Conservation (phyloP, 179 eudicot species). For the Vitellaria paradoxa region DNA sequence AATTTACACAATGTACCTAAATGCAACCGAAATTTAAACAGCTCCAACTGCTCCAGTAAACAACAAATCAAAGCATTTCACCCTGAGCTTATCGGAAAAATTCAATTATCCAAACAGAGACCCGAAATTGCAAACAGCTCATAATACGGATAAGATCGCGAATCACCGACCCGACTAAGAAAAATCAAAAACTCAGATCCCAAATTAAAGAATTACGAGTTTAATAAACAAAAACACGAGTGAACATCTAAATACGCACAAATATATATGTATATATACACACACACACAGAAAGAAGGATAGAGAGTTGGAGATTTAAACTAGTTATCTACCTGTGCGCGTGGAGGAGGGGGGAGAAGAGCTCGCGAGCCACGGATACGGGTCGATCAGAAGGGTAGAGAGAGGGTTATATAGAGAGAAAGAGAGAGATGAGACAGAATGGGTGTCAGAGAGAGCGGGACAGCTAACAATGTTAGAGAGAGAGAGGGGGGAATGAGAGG, state of each 20-base stretch:
- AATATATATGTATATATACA: not conserved
- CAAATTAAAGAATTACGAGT: constrained; percentile 1
- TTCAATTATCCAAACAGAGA: constrained; percentile 14
- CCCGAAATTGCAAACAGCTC: not conserved
- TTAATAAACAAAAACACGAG: too few relatives aligned
- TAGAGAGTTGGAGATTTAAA: not conserved
- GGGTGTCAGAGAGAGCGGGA: not conserved
- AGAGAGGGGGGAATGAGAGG: not conserved
- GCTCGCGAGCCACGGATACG: too few relatives aligned
- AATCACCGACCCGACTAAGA: constrained; percentile 7
- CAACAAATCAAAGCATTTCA: constrained; percentile 16
- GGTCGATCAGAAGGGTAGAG: not conserved
- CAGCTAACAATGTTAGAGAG: not conserved
- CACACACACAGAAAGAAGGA: not conserved
- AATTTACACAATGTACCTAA: not conserved
- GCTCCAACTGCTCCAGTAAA: constrained; percentile 8
- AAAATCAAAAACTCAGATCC: constrained; percentile 7
- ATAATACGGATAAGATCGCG: constrained; percentile 11
- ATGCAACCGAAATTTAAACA: not conserved
- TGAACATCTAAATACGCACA: not conserved
- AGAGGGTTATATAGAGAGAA: not conserved
- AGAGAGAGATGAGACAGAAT: constrained; percentile 1
- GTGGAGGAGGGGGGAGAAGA: not conserved
- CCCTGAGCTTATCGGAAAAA: constrained; percentile 18
- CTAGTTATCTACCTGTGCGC: not conserved